Evolutionary conservation across 1,284 basidiomycete genomes (phyloP).

Genomic region (Fomitopsis pinicola): DNA sequence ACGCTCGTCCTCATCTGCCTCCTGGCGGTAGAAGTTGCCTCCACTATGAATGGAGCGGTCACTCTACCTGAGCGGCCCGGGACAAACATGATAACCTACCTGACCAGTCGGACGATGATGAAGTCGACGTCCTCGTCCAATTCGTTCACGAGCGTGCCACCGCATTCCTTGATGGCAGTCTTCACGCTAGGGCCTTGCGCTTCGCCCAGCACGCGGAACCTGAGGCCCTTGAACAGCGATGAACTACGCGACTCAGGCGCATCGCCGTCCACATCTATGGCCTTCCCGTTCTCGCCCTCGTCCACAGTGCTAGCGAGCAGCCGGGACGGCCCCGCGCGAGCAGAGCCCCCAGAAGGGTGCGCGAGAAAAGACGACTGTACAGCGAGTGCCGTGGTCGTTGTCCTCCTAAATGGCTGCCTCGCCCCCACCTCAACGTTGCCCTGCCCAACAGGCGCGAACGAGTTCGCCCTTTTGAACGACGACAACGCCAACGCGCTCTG

Average conservation of each 20-base stretch:
- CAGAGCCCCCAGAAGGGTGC: neutral
- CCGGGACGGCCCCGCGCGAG: neutral
- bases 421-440: constrained; percentile 22
- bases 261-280: neutral
- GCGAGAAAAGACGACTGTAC: constrained; percentile 15
- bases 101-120: constrained; percentile 65
- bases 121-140: constrained; percentile 53
- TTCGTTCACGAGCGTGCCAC: constrained; percentile 48
- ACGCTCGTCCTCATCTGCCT: constrained; percentile 39
- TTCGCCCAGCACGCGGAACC: constrained; percentile 59
- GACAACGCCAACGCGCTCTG: constrained; percentile 42
- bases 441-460: constrained; percentile 43
- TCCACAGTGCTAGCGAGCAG: neutral
- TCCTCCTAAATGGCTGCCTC: constrained; percentile 47
- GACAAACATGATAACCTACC: constrained; percentile 36
- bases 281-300: neutral
- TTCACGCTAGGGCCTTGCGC: constrained; percentile 52
- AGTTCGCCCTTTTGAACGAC: constrained; percentile 51
- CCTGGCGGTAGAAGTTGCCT: constrained; percentile 53
- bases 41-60: constrained; percentile 37
- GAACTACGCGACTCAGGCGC: neutral
- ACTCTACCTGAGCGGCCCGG: neutral
- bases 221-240: constrained; percentile 47
- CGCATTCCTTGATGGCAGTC: constrained; percentile 51
- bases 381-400: constrained; percentile 11